phyloP scores from a whole-genome alignment of 768 basidiomycete genomes.

The Boletus reticuloceps region DNA sequence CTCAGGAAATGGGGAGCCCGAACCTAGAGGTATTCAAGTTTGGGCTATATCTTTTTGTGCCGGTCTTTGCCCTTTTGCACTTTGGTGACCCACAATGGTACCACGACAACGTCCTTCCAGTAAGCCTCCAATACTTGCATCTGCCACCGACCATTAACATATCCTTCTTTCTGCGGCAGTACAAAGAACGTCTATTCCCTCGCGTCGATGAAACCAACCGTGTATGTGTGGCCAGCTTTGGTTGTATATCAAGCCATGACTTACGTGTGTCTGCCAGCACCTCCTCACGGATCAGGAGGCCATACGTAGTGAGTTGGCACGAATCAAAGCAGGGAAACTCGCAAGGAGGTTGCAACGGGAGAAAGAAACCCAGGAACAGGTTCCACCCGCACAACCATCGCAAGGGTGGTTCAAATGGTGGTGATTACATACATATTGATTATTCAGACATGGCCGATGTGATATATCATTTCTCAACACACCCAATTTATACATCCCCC shows the following conservation, averaged over 20 bases:
- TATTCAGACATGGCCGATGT: no score
- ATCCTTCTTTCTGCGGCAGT: conserved; percentile 41
- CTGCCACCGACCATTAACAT: neutral
- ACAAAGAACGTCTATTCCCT: conserved; percentile 71
- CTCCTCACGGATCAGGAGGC: conserved; percentile 66
- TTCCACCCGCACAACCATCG: conserved; percentile 15
- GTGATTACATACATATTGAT: conserved; percentile 13
- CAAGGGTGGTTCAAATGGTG: conserved; percentile 28
- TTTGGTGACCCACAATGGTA: conserved; percentile 92
- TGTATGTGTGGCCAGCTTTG: conserved; percentile 32
- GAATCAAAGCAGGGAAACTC: conserved; percentile 64
- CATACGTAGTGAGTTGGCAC: conserved; percentile 66
- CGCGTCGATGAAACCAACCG: conserved; percentile 53
- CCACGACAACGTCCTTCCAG: conserved; percentile 69
- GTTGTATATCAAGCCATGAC: conserved; percentile 5
- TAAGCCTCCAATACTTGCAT: conserved; percentile 32
- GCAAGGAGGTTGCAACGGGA: conserved; percentile 43
- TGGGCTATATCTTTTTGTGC: conserved; percentile 80
- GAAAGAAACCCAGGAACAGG: conserved; percentile 32
- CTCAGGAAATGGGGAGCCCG: conserved; percentile 57
- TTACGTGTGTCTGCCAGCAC: conserved; percentile 34
- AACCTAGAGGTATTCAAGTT: conserved; percentile 93
- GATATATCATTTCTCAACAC: conserved; percentile 13
- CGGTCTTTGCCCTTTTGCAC: conserved; percentile 75
- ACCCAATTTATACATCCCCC: neutral